Percentiles rank a stretch among this genome's conserved stretches.
phyloP scores from a whole-genome alignment of 768 basidiomycete genomes.

The Saitozyma sp. region DNA sequence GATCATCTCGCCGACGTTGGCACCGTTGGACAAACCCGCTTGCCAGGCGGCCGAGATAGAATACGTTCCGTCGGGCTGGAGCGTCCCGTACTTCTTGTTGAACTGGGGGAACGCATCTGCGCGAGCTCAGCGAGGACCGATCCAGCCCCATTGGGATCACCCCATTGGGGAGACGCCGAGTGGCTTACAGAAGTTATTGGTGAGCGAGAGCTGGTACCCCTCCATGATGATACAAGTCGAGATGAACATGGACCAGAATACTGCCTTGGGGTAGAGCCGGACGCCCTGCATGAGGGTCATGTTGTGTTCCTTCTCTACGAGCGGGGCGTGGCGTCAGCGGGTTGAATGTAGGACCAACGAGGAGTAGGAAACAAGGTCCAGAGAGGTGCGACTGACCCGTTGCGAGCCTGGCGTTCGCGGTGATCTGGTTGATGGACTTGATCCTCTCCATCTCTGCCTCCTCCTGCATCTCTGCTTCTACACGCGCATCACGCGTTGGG shows the following conservation, averaged over 20 bases:
- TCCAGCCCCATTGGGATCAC: no score
- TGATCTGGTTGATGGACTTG: slow-evolving; percentile 2
- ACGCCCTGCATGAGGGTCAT: slow-evolving; percentile 51
- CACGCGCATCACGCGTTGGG: no score
- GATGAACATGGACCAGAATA: slow-evolving; percentile 48
- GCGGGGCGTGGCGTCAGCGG: no score
- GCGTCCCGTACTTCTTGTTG: slow-evolving; percentile 17
- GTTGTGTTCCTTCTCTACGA: slow-evolving; percentile 43
- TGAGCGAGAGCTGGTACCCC: slow-evolving; percentile 32
- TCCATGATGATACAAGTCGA: slow-evolving; percentile 47
- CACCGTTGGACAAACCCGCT: slow-evolving; percentile 43
- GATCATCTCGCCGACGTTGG: slow-evolving; percentile 44
- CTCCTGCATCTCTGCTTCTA: not conserved
- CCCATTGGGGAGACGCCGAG: not conserved
- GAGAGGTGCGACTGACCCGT: no score
- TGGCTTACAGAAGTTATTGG: not conserved
- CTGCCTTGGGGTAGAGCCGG: slow-evolving; percentile 51
- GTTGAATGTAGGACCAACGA: no score
- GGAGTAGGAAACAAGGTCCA: no score
- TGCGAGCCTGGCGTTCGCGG: no score
- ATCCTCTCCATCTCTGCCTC: slow-evolving; percentile 6
- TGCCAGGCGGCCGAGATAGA: slow-evolving; percentile 48
- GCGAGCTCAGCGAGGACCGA: slow-evolving; percentile 31
- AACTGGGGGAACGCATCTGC: slow-evolving; percentile 36
- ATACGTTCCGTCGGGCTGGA: slow-evolving; percentile 10